A percentile compares a stretch with the other conserved stretches of the same genome.
phyloP scores from a whole-genome alignment of 768 basidiomycete species.

The Panellus pusillus region DNA sequence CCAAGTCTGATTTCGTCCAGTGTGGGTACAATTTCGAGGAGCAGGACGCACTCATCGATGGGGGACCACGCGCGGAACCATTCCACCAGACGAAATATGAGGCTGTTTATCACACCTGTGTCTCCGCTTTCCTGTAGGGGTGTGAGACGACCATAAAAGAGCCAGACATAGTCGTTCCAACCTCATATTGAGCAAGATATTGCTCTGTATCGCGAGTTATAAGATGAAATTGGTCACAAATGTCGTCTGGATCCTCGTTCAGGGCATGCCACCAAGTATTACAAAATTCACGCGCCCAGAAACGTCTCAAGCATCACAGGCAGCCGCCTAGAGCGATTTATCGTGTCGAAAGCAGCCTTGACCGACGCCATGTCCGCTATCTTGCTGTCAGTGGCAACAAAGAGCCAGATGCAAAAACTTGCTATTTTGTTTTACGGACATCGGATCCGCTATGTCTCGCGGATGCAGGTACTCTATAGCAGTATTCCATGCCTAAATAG shows the following conservation, averaged over 20 bases:
- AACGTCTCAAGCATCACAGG: constrained; percentile 69
- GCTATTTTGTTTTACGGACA: constrained; percentile 25
- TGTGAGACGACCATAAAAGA: background rate
- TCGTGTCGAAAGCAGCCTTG: constrained; percentile 54
- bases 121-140: constrained; percentile 43
- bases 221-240: constrained; percentile 58
- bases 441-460: constrained; percentile 45
- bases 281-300: constrained; percentile 49
- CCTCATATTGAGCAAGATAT: constrained; percentile 65
- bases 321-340: constrained; percentile 60
- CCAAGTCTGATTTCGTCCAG: constrained; percentile 50
- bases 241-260: constrained; percentile 47
- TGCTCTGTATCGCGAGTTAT: constrained; percentile 59
- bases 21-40: constrained; percentile 9
- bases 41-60: constrained; percentile 53
- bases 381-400: background rate
- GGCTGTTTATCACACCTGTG: constrained; percentile 47
- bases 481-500: constrained; percentile 57
- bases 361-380: constrained; percentile 48
- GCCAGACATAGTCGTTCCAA: constrained; percentile 21
- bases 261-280: background rate
- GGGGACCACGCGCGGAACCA: constrained; percentile 83
- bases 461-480: constrained; percentile 58
- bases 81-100: constrained; percentile 60
- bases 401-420: constrained; percentile 5